A percentile compares a stretch with the other conserved stretches of the same genome.
Evolutionary conservation across 148 eudicot genomes (phyloP).

Genomic region (Fagopyrum tataricum): DNA sequence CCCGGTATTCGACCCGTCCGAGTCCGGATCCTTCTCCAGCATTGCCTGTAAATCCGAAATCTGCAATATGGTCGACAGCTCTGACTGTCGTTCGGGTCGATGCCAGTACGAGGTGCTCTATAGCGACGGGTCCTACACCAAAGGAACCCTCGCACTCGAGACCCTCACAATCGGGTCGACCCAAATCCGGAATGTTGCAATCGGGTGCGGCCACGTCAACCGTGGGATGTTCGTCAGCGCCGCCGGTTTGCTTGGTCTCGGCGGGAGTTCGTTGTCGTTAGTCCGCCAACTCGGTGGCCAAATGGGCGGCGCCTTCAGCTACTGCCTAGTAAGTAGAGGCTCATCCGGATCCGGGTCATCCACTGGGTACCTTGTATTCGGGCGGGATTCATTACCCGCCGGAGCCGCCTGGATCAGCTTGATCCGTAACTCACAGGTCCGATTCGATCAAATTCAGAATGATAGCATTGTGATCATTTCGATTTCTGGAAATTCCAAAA

Average conservation of each 20-base stretch:
- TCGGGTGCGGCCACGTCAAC: constrained; percentile 85
- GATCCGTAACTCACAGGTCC: constrained; percentile 40
- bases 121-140: constrained; percentile 84
- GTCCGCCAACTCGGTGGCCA: constrained; percentile 82
- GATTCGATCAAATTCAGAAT: no score
- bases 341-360: constrained; percentile 27
- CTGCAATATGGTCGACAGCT: constrained; percentile 46
- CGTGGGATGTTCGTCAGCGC: constrained; percentile 90
- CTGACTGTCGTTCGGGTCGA: constrained; percentile 51
- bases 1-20: constrained; percentile 82
- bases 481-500: no score
- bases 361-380: constrained; percentile 67
- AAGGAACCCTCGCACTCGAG: constrained; percentile 74
- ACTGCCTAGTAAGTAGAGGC: constrained; percentile 75
- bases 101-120: constrained; percentile 69
- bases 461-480: no score
- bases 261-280: constrained; percentile 79
- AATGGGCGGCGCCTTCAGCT: constrained; percentile 72
- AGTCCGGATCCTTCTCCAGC: constrained; percentile 54
- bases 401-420: constrained; percentile 89
- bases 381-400: constrained; percentile 54
- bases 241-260: constrained; percentile 75
- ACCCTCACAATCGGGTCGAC: constrained; percentile 59
- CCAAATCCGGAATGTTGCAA: constrained; percentile 48
- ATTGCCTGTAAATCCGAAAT: constrained; percentile 55